Evolutionary conservation across 495 filamentous ascomycete species (phyloP).

Genomic region (Penicillium herquei): DNA sequence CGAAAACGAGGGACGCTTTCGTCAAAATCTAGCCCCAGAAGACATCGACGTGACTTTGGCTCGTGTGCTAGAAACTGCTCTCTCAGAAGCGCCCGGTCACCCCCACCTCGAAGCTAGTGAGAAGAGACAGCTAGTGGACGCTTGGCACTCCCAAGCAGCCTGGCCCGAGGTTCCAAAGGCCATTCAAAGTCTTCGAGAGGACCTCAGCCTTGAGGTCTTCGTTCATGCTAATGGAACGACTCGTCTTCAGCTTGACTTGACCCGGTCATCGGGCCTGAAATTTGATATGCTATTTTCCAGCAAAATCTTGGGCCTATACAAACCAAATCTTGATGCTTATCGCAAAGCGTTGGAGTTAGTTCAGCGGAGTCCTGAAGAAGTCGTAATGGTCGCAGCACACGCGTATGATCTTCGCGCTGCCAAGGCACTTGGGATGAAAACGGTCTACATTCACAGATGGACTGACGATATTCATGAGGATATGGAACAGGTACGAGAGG

Average conservation of each 20-base stretch:
- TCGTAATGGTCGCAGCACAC: conserved; percentile 55
- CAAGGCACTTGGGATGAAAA: conserved; percentile 44
- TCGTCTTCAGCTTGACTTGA: conserved; percentile 53
- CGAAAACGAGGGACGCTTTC: conserved; percentile 37
- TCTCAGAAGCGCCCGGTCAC: conserved; percentile 22
- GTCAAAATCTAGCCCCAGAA: conserved; percentile 34
- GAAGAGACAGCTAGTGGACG: conserved; percentile 19
- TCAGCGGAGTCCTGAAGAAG: conserved; percentile 41
- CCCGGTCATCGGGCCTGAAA: conserved; percentile 41
- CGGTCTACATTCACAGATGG: conserved; percentile 52
- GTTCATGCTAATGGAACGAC: conserved; percentile 57
- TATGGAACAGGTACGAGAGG: conserved; percentile 38
- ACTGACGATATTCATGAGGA: conserved; percentile 55
- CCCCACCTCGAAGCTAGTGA: conserved; percentile 22
- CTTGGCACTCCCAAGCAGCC: conserved; percentile 46
- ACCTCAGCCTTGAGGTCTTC: conserved; percentile 32
- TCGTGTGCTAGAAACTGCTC: conserved; percentile 31
- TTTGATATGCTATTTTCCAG: conserved; percentile 56
- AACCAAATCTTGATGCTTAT: conserved; percentile 47
- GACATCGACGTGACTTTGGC: conserved; percentile 50
- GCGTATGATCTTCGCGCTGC: conserved; percentile 52
- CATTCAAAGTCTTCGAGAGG: conserved; percentile 23
- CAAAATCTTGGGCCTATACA: conserved; percentile 47
- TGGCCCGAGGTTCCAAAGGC: conserved; percentile 47
- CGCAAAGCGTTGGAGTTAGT: conserved; percentile 43